Conservation (phyloP, 306 rosid species). For the Acmispon strigosus region DNA sequence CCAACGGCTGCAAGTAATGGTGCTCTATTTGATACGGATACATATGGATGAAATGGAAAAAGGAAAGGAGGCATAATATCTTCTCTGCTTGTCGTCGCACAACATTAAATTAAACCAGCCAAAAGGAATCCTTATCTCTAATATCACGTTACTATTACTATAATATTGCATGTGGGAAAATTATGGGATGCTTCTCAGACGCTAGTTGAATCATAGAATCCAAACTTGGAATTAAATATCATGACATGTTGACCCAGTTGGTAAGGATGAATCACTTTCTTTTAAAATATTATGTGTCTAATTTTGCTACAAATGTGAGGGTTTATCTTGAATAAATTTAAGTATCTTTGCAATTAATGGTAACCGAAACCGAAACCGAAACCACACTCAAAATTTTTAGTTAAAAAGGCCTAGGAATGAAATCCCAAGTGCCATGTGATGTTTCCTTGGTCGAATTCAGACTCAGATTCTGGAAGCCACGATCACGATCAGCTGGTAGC, state of each 20-base stretch:
- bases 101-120: constrained; percentile 22
- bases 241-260: too few species aligned
- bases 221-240: too few species aligned
- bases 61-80: constrained; percentile 13
- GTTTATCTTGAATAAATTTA: too few species aligned
- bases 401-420: constrained; percentile 10
- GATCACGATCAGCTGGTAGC: constrained; percentile 17
- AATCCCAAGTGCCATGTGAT: constrained; percentile 15
- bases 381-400: too few species aligned
- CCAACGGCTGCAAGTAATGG: constrained; percentile 26
- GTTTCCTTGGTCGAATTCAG: constrained; percentile 1
- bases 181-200: constrained; percentile 13
- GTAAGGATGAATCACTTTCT: too few species aligned
- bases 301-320: too few species aligned
- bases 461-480: constrained; percentile 21
- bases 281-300: too few species aligned
- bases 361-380: too few species aligned
- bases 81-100: background rate
- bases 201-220: constrained; percentile 20
- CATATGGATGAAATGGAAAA: background rate
- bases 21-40: background rate
- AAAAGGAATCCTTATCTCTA: constrained; percentile 41
- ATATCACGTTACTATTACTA: background rate
- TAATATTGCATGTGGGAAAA: constrained; percentile 2
- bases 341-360: too few species aligned